Conservation (phyloP, 2,329 filamentous ascomycete species). For the Colletotrichum godetiae region DNA sequence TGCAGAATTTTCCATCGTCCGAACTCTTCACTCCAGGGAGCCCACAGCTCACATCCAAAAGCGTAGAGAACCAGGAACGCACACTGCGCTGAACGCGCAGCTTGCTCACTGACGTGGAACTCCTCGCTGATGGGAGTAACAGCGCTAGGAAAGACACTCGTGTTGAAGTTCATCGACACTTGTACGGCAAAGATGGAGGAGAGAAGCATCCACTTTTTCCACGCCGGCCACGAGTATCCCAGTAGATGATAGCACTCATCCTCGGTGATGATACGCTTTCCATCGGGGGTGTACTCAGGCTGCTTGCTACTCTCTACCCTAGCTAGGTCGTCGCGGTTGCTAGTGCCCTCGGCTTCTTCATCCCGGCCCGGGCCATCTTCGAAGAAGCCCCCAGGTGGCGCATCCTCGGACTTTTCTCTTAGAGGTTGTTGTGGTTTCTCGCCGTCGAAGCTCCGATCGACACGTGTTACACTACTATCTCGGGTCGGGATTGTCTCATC, state of each 20-base stretch:
- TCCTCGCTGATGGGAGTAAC: conserved; percentile 56
- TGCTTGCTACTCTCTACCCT: conserved; percentile 9
- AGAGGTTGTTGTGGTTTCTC: neutral
- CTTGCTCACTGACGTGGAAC: conserved; percentile 58
- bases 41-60: conserved; percentile 63
- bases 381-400: conserved; percentile 1
- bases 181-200: conserved; percentile 63
- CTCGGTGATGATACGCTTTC: conserved; percentile 57
- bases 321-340: neutral
- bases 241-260: conserved; percentile 59
- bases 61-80: conserved; percentile 63
- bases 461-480: conserved; percentile 21
- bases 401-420: neutral
- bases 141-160: conserved; percentile 62
- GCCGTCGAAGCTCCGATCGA: conserved; percentile 11
- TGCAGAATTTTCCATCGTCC: conserved; percentile 64
- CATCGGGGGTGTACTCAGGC: conserved; percentile 35
- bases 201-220: conserved; percentile 65
- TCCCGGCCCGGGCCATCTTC: conserved; percentile 18
- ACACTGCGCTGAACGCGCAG: conserved; percentile 58
- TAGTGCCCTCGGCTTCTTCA: conserved; percentile 12
- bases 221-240: conserved; percentile 54
- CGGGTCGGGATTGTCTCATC: neutral
- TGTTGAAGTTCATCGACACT: conserved; percentile 68
- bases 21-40: conserved; percentile 65